Base-by-base conservation (phyloP, 2,329 filamentous ascomycete species). In the Rhynchosporium agropyri region DNA sequence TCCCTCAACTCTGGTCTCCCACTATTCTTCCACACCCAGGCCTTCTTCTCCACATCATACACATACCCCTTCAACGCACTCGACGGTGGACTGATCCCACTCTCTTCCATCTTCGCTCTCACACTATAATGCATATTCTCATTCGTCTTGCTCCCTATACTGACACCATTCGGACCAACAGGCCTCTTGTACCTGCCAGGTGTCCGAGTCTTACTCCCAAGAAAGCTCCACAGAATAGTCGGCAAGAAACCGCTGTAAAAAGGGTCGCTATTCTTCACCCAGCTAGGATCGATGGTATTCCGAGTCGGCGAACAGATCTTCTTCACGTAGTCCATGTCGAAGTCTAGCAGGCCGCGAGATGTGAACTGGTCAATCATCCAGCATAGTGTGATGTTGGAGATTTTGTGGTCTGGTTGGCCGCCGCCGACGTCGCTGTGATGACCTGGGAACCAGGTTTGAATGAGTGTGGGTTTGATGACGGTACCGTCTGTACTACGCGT, bases 371-470 rank as follows among this genome's bases (percentile, higher is more conserved):
- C 26, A 29, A 43, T 45, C 54, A 57, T 57, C 54, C 54, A 57
- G 12, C 31, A 4, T 13, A 57, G 54, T 10, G 54, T 45, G 15
- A 57, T 57, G 29, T 46, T 57, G 26, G 38, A 43, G 38, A 57
- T 57, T 8, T 46, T 43, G 13, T 46, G 54, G 28, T 57, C 40
- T 12, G 54, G 38, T 12, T 43, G 38, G 3, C 58, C 59, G 10
- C 65, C 63, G 43, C 68, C 66, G 15, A 67, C 62, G 26, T 67
- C 65, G 40, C 58, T 48, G 49, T 69, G 68, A 26, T 62, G 58
- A 4, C 68, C 68, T 4, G 68, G 68, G 49, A 69, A 69, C 66
- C 68, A 69, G 31, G 64, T 66, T 49, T 69, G 66, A 15, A 65
- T 33, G 3, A 68, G 56, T 5, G 51, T 42, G n/a, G 51, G 51